These are phyloP conservation scores for Forsythia suspensa DNA, from an alignment of 257 asterid genomes.

Conservation along the genomic window DNA sequence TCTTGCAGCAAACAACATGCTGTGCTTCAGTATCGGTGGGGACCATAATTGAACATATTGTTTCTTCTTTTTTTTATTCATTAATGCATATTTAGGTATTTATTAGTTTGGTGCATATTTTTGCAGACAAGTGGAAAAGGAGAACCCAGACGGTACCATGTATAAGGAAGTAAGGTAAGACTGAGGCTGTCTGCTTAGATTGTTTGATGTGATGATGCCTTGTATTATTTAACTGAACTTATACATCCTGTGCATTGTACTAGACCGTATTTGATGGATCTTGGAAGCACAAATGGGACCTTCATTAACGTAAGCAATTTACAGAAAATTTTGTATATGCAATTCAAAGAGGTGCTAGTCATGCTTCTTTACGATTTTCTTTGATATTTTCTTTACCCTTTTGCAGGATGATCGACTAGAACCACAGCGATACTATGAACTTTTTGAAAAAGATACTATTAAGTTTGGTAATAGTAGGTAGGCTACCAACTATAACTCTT, in stretches of 20 bases:
- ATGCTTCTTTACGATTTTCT: conserved; percentile 12
- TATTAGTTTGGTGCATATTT: conserved; percentile 13
- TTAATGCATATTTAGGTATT: conserved; percentile 8
- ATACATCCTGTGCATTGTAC: conserved; percentile 19
- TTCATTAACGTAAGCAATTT: conserved; percentile 72
- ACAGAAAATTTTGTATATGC: background rate
- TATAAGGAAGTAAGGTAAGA: conserved; percentile 77
- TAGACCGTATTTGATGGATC: conserved; percentile 98
- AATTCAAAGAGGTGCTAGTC: background rate
- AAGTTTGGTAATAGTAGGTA: conserved; percentile 99
- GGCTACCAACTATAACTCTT: conserved; percentile 15
- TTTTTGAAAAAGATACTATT: conserved; percentile 79
- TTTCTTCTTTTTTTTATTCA: background rate
- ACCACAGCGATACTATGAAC: conserved; percentile 84
- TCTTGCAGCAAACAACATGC: conserved; percentile 99
- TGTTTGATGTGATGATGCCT: conserved; percentile 19
- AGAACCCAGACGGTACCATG: conserved; percentile 70
- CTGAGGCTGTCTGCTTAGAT: background rate
- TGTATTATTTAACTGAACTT: conserved; percentile 17
- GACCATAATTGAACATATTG: conserved; percentile 16
- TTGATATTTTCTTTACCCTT: conserved; percentile 15
- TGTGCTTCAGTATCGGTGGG: conserved; percentile 92
- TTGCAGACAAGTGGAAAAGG: conserved; percentile 91
- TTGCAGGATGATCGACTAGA: conserved; percentile 78
- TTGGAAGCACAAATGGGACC: conserved; percentile 96